Conservation (phyloP, 179 eudicot genomes). For the Beta corolliflora region DNA sequence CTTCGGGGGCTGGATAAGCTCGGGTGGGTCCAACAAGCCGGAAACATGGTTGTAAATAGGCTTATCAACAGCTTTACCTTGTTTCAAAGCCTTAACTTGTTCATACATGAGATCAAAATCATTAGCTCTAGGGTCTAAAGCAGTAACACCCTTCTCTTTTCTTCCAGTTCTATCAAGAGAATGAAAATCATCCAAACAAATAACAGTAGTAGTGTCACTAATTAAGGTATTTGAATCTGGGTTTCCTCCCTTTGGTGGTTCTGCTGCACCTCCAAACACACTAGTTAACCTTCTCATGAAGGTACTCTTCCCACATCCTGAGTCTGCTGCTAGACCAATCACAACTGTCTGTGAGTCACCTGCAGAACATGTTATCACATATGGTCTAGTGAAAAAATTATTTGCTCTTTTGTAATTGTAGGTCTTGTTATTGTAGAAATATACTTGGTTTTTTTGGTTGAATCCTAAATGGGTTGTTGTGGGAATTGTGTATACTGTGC, state of each 20-base stretch:
- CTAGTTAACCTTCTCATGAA: constrained; percentile 95
- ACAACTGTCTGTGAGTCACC: constrained; percentile 63
- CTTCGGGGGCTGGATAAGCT: constrained; percentile 92
- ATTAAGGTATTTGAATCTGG: constrained; percentile 91
- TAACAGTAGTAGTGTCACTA: constrained; percentile 91
- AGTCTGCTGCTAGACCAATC: constrained; percentile 91
- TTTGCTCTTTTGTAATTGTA: constrained; percentile 25
- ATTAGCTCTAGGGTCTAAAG: constrained; percentile 90
- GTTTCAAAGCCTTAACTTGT: constrained; percentile 84
- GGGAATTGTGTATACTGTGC: constrained; percentile 66
- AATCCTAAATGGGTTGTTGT: constrained; percentile 69
- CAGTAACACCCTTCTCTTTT: constrained; percentile 88
- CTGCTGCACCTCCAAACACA: constrained; percentile 95
- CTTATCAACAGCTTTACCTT: constrained; percentile 72
- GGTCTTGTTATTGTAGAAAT: constrained; percentile 50
- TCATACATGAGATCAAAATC: constrained; percentile 96
- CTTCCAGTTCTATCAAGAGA: constrained; percentile 86
- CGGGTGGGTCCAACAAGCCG: constrained; percentile 91
- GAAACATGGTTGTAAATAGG: constrained; percentile 94
- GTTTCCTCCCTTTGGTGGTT: constrained; percentile 90
- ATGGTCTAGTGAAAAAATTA: constrained; percentile 14
- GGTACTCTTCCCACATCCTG: constrained; percentile 97
- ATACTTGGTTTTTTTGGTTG: constrained; percentile 53
- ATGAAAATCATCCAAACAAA: constrained; percentile 91
- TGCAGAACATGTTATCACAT: constrained; percentile 57